A percentile compares a stretch with the other conserved stretches of the same genome.
phyloP scores from a whole-genome alignment of 805 yeast species.

The Starmerella bombi region DNA sequence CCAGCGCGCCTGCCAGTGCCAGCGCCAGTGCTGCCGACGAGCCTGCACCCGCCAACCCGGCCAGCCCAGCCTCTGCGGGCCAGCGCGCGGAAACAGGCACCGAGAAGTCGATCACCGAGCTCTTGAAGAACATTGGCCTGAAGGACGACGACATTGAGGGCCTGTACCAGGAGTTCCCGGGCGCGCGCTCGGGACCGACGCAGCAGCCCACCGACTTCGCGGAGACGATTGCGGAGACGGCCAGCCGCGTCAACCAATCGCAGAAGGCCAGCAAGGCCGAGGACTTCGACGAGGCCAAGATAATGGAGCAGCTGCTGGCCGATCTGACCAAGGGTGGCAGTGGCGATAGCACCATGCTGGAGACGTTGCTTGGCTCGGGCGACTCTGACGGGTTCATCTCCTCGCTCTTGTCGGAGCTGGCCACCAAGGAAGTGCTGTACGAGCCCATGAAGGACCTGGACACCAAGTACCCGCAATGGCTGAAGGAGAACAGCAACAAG shows the following conservation, averaged over 20 bases:
- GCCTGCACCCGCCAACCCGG: neutral
- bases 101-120: neutral
- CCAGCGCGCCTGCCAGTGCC: neutral
- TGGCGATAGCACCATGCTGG: constrained; percentile 20
- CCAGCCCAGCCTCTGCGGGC: neutral
- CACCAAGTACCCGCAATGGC: constrained; percentile 58
- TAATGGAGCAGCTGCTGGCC: constrained; percentile 49
- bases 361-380: constrained; percentile 20
- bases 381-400: constrained; percentile 45
- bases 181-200: constrained; percentile 23
- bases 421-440: constrained; percentile 72
- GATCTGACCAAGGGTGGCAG: constrained; percentile 36
- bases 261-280: constrained; percentile 38
- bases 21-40: neutral
- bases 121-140: neutral
- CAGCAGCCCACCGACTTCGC: constrained; percentile 35
- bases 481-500: constrained; percentile 36
- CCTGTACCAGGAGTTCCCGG: constrained; percentile 36
- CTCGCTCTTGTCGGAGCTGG: constrained; percentile 67
- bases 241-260: constrained; percentile 69
- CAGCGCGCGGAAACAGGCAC: neutral
- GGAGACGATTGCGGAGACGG: constrained; percentile 63
- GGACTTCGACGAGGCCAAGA: constrained; percentile 32
- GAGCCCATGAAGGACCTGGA: constrained; percentile 78
- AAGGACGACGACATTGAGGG: constrained; percentile 29